A percentile compares a stretch with the other conserved stretches of the same genome.
Conservation (phyloP, 1,139 yeast genomes). For the Taphrina wiesneri region DNA sequence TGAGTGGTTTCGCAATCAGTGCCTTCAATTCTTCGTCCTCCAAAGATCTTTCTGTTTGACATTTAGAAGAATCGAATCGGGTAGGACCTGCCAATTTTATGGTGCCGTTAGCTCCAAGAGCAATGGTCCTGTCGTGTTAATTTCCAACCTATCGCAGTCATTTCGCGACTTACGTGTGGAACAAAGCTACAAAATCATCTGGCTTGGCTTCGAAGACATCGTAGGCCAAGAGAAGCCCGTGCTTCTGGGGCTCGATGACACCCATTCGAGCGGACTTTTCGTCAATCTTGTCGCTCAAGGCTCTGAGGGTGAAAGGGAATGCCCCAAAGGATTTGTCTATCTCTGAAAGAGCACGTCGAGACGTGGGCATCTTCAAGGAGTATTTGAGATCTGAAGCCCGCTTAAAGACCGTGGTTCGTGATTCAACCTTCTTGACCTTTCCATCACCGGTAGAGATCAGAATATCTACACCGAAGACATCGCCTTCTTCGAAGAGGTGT, state of each 20-base stretch:
- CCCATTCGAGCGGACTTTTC: conserved; percentile 76
- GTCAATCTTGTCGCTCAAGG: conserved; percentile 54
- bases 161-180: conserved; percentile 53
- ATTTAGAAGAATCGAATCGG: conserved; percentile 53
- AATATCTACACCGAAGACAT: conserved; percentile 76
- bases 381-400: conserved; percentile 62
- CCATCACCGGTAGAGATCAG: conserved; percentile 71
- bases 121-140: conserved; percentile 55
- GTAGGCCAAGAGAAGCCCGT: conserved; percentile 67
- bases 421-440: conserved; percentile 60
- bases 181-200: conserved; percentile 64
- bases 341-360: conserved; percentile 68
- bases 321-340: conserved; percentile 65
- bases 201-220: conserved; percentile 71
- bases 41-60: conserved; percentile 62
- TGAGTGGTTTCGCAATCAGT: conserved; percentile 60
- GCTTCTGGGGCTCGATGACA: conserved; percentile 70
- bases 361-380: conserved; percentile 70
- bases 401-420: conserved; percentile 71
- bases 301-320: conserved; percentile 71
- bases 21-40: conserved; percentile 56
- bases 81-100: conserved; percentile 64
- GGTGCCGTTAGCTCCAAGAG: conserved; percentile 71
- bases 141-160: too few relatives aligned
- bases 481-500: conserved; percentile 69